A percentile compares a stretch with the other conserved stretches of the same genome.
phyloP scores from a whole-genome alignment of 83 land plant genomes.

The Diphasiastrum complanatum region DNA sequence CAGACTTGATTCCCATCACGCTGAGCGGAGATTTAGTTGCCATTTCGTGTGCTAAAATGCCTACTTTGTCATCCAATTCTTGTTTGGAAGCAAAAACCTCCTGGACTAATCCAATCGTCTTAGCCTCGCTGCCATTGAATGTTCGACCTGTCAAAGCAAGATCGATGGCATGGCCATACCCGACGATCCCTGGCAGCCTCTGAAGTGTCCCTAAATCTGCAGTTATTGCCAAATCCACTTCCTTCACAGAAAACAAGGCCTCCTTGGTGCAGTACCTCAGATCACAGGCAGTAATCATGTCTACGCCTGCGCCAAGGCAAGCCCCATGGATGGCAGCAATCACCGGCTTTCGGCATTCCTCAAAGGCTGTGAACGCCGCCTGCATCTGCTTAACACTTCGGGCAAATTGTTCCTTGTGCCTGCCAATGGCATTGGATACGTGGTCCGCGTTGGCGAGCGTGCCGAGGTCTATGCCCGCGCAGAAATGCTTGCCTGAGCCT shows the following conservation, averaged over 20 bases:
- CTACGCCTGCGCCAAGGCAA: slow-evolving; percentile 84
- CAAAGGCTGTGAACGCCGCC: slow-evolving; percentile 61
- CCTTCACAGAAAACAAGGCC: slow-evolving; percentile 71
- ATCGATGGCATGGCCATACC: slow-evolving; percentile 66
- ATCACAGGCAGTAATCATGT: slow-evolving; percentile 80
- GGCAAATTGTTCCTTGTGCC: slow-evolving; percentile 40
- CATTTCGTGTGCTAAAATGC: slow-evolving; percentile 45
- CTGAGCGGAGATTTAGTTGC: slow-evolving; percentile 77
- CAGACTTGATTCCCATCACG: slow-evolving; percentile 77
- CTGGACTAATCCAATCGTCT: slow-evolving; percentile 61
- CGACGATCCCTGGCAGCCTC: slow-evolving; percentile 74
- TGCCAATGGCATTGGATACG: slow-evolving; percentile 34
- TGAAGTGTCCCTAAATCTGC: slow-evolving; percentile 89
- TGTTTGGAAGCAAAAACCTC: slow-evolving; percentile 40
- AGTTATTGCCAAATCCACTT: slow-evolving; percentile 76
- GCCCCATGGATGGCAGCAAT: slow-evolving; percentile 79
- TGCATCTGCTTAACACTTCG: slow-evolving; percentile 52
- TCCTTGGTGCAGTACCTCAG: slow-evolving; percentile 60
- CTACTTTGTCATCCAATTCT: slow-evolving; percentile 41
- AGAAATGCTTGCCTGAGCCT: slow-evolving; percentile 60
- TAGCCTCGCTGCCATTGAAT: slow-evolving; percentile 62
- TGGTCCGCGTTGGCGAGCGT: slow-evolving; percentile 19
- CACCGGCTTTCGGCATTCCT: slow-evolving; percentile 86
- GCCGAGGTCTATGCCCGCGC: slow-evolving; percentile 82
- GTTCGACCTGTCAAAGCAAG: slow-evolving; percentile 70